Conservation (phyloP, 202 grass and related monocot species). For the Panicum hallii region DNA sequence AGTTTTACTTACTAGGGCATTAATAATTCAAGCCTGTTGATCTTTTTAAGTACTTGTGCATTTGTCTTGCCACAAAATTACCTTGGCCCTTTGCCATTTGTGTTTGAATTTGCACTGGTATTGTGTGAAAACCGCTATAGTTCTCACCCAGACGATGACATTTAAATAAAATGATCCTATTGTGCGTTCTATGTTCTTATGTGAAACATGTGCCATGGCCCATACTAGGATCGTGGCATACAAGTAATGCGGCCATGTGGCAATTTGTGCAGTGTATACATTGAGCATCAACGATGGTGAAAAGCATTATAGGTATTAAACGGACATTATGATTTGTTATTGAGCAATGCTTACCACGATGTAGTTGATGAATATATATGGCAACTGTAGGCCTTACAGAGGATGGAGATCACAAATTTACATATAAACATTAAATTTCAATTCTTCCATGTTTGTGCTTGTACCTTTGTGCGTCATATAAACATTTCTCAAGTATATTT, state of each 20-base stretch:
- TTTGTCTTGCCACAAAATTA: not conserved
- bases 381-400: not conserved
- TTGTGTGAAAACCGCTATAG: not conserved
- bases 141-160: not conserved
- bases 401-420: not conserved
- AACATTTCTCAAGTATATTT: not conserved
- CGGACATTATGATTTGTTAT: not conserved
- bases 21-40: not conserved
- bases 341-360: not conserved
- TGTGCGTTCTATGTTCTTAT: not conserved
- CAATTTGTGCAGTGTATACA: not conserved
- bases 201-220: not conserved
- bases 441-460: not conserved
- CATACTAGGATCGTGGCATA: not conserved
- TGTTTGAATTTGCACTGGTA: not conserved
- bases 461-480: not conserved
- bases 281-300: not conserved
- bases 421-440: not conserved
- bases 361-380: constrained; percentile 9
- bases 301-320: not conserved
- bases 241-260: not conserved
- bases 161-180: constrained; percentile 1
- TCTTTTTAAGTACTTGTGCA: not conserved
- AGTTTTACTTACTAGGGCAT: constrained; percentile 20
- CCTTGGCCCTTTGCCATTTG: not conserved